phyloP scores from a whole-genome alignment of 176 grass and related monocot species.

The Tuctoria greenei region DNA sequence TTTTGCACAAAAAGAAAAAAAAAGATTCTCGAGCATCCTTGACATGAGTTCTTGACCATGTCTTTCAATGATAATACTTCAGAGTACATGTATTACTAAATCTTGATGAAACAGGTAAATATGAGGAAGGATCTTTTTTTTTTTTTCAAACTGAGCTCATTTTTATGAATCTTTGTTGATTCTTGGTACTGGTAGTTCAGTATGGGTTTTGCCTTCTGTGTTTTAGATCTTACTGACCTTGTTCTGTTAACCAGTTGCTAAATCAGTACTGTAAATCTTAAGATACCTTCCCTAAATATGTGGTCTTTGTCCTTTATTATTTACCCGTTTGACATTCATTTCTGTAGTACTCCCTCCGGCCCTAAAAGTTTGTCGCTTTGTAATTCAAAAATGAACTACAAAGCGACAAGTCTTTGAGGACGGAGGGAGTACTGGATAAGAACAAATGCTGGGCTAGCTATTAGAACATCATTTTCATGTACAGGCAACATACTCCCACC shows the following conservation, averaged over 20 bases:
- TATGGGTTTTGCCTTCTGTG: neutral
- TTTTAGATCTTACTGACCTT: slow-evolving; percentile 16
- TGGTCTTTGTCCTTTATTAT: neutral
- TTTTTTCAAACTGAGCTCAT: neutral
- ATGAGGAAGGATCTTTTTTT: neutral
- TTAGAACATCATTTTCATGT: neutral
- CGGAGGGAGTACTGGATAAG: neutral
- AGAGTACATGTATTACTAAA: too few relatives aligned
- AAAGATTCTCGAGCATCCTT: neutral
- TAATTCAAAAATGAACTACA: too few relatives aligned
- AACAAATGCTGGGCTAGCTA: neutral
- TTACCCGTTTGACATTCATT: neutral
- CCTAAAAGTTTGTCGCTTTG: too few relatives aligned
- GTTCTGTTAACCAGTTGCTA: neutral
- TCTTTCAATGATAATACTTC: neutral
- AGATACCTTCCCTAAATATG: neutral
- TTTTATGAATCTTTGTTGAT: slow-evolving; percentile 11
- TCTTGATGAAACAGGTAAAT: neutral
- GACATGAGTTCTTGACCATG: neutral
- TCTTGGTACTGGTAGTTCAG: neutral
- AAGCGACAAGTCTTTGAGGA: too few relatives aligned
- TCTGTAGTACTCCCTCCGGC: too few relatives aligned
- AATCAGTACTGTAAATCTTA: neutral
- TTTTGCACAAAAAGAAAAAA: neutral
- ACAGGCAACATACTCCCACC: neutral